Conservation (phyloP, 805 yeast species). For the Clavispora vitiphila region DNA sequence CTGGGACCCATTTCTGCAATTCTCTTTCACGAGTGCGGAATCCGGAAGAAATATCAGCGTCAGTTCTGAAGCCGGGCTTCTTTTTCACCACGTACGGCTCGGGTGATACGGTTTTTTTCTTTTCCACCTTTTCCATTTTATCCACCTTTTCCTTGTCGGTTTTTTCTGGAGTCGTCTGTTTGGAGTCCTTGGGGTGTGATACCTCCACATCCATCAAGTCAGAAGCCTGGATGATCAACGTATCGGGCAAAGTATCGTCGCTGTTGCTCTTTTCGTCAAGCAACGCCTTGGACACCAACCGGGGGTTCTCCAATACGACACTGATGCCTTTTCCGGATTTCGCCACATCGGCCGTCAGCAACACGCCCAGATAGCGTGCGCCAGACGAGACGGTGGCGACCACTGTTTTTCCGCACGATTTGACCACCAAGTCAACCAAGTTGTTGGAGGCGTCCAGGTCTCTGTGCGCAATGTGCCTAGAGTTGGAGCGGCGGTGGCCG, state of each 20-base stretch:
- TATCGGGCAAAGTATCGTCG: constrained; percentile 37
- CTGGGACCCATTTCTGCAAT: constrained; percentile 83
- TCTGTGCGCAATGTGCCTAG: too few species aligned
- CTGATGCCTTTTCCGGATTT: constrained; percentile 42
- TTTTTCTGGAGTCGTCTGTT: constrained; percentile 1
- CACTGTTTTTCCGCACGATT: constrained; percentile 45
- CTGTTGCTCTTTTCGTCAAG: constrained; percentile 23
- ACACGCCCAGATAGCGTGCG: constrained; percentile 51
- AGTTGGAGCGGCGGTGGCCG: constrained; percentile 7
- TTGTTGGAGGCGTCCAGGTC: neutral
- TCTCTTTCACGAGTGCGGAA: constrained; percentile 56
- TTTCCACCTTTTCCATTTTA: neutral
- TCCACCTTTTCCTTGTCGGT: neutral
- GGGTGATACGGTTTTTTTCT: neutral
- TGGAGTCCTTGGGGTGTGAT: constrained; percentile 19
- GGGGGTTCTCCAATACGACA: constrained; percentile 51
- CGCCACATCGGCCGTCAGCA: constrained; percentile 43
- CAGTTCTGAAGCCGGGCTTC: constrained; percentile 60
- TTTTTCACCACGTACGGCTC: neutral
- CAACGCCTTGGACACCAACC: constrained; percentile 24
- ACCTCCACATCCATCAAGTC: constrained; percentile 51
- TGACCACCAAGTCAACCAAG: constrained; percentile 10
- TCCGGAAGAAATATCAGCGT: constrained; percentile 68
- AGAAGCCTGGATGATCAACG: constrained; percentile 42
- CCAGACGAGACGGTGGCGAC: constrained; percentile 62